phyloP scores from a whole-genome alignment of 371 early-diverging fungal species.

The Mortierella sp. region DNA sequence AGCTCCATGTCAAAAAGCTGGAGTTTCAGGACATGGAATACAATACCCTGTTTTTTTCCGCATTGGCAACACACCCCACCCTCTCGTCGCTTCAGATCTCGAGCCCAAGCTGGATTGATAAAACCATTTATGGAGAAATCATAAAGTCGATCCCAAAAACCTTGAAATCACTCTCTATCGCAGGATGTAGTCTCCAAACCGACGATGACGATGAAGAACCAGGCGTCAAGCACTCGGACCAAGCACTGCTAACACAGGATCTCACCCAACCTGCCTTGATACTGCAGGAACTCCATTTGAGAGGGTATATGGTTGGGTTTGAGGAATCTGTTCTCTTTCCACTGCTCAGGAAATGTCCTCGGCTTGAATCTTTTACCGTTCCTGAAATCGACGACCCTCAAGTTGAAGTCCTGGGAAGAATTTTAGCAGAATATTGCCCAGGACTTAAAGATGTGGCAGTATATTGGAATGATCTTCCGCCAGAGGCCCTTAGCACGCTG shows the following conservation, averaged over 20 bases:
- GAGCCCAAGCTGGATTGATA: background rate
- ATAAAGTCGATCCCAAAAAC: background rate
- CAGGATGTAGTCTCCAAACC: background rate
- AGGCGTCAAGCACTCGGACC: background rate
- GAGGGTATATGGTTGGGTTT: background rate
- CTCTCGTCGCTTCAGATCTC: background rate
- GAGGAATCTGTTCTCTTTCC: background rate
- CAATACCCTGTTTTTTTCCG: background rate
- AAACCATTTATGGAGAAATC: background rate
- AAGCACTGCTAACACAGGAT: background rate
- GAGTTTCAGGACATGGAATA: background rate
- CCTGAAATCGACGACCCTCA: background rate
- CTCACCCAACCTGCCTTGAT: background rate
- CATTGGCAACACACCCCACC: background rate
- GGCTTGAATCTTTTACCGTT: background rate
- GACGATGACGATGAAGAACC: background rate
- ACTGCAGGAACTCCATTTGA: conserved; percentile 2
- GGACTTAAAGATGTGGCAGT: background rate
- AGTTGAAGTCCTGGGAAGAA: background rate
- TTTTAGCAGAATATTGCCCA: background rate
- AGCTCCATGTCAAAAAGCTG: background rate
- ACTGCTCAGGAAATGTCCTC: background rate
- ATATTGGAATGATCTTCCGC: background rate
- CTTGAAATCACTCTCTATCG: background rate
- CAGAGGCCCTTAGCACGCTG: background rate